A percentile compares a stretch with the other conserved stretches of the same genome.
phyloP scores from a whole-genome alignment of 2,329 filamentous ascomycete species.

The Trichoderma arundinaceum region DNA sequence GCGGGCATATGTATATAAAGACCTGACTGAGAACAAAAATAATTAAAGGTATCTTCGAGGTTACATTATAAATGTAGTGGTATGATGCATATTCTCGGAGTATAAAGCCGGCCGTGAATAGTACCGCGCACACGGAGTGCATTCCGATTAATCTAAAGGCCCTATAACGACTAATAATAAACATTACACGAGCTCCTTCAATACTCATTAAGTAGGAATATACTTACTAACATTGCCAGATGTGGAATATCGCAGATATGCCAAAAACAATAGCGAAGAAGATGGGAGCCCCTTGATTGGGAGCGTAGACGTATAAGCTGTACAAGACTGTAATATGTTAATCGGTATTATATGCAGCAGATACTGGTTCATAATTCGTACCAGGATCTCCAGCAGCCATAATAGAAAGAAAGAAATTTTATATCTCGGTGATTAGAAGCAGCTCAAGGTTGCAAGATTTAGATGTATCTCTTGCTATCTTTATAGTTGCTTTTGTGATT shows the following conservation, averaged over 20 bases:
- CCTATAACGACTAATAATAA: neutral
- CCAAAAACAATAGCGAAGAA: constrained; percentile 2
- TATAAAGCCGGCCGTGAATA: neutral
- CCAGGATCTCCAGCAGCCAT: constrained; percentile 5
- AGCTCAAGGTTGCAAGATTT: neutral
- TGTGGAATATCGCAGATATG: neutral
- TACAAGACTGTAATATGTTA: neutral
- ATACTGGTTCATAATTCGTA: neutral
- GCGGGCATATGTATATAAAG: constrained; percentile 15
- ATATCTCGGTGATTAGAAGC: neutral
- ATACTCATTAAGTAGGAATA: neutral
- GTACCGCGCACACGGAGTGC: neutral
- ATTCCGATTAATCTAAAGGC: constrained; percentile 8
- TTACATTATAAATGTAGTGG: neutral
- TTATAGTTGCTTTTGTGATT: neutral
- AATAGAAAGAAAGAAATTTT: neutral
- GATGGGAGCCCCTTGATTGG: neutral
- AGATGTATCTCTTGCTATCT: neutral
- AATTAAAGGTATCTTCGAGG: neutral
- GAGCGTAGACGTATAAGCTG: constrained; percentile 8
- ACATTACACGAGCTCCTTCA: neutral
- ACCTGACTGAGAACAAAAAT: constrained; percentile 9
- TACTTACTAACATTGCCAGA: constrained; percentile 18
- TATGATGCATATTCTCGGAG: constrained; percentile 7
- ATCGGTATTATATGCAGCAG: fast-evolving